Evolutionary conservation across 257 asterid genomes (phyloP).

Genomic region (Echites panduratus): DNA sequence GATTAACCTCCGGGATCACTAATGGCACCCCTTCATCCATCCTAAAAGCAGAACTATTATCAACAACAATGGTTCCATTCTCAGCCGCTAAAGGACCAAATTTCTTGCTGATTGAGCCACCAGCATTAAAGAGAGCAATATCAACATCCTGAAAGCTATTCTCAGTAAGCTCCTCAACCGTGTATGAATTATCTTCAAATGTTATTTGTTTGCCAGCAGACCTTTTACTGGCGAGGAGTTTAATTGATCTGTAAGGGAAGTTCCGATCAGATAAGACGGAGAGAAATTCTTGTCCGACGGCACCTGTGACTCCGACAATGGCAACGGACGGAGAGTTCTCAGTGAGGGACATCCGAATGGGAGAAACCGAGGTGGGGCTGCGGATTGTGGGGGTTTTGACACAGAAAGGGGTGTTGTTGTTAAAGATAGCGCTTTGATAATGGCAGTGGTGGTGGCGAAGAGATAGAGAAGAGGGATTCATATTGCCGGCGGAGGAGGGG

Average conservation of each 20-base stretch:
- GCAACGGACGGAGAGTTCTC: conserved; percentile 84
- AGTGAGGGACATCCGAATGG: conserved; percentile 71
- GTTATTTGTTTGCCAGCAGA: conserved; percentile 60
- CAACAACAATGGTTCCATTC: conserved; percentile 78
- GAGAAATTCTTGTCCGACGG: conserved; percentile 91
- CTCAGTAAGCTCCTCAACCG: conserved; percentile 57
- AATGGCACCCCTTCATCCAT: conserved; percentile 85
- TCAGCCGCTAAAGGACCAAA: conserved; percentile 74
- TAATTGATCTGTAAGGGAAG: conserved; percentile 80
- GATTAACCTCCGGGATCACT: conserved; percentile 93
- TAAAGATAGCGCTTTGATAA: conserved; percentile 13
- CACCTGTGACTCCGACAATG: conserved; percentile 91
- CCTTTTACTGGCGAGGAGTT: conserved; percentile 82
- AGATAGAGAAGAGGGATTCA: conserved; percentile 45
- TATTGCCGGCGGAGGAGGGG: conserved; percentile 25
- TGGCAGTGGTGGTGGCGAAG: conserved; percentile 31
- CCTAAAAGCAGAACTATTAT: conserved; percentile 95
- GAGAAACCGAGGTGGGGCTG: conserved; percentile 26
- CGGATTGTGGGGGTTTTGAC: conserved; percentile 22
- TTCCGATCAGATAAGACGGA: conserved; percentile 77
- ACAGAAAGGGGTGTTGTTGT: conserved; percentile 22
- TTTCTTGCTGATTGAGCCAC: conserved; percentile 87
- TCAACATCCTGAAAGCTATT: conserved; percentile 63
- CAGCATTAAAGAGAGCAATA: conserved; percentile 87
- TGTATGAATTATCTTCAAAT: conserved; percentile 44